phyloP scores from a whole-genome alignment of 495 filamentous ascomycete genomes.

The Mytilinidion resinicola region DNA sequence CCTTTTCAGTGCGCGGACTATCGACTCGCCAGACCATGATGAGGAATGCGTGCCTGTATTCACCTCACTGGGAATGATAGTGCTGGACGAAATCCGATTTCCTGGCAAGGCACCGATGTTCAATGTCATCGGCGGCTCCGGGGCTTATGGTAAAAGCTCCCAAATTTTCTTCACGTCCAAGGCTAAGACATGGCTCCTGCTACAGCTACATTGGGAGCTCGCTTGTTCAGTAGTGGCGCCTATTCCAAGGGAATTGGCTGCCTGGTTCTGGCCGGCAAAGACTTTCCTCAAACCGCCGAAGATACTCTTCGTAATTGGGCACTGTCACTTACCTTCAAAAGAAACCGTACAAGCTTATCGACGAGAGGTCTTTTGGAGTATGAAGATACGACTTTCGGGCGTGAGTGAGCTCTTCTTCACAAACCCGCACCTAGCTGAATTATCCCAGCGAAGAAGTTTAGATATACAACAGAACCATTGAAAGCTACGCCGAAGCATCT shows the following conservation, averaged over 20 bases:
- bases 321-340: slow-evolving; percentile 5
- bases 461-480: slow-evolving; percentile 8
- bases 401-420: slow-evolving; percentile 3
- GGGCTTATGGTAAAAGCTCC: no score
- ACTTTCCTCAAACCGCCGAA: slow-evolving; percentile 11
- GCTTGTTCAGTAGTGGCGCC: slow-evolving; percentile 3
- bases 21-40: no score
- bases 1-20: no score
- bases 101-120: background rate
- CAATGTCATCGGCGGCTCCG: slow-evolving; percentile 11
- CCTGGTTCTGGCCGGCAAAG: slow-evolving; percentile 12
- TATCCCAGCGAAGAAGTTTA: slow-evolving; percentile 11
- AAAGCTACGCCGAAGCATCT: slow-evolving; percentile 4
- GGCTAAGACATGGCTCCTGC: no score
- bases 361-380: slow-evolving; percentile 17
- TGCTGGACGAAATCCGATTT: slow-evolving; percentile 12
- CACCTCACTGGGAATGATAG: slow-evolving; percentile 15
- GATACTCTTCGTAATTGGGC: background rate
- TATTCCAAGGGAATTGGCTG: background rate
- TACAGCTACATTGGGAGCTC: slow-evolving; percentile 12
- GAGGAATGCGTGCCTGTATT: no score
- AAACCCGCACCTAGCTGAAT: background rate
- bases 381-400: slow-evolving; percentile 20
- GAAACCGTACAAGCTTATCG: background rate
- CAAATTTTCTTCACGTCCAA: no score